Conservation (phyloP, 2,329 filamentous ascomycete genomes). For the Pseudocercospora pini-densiflorae region DNA sequence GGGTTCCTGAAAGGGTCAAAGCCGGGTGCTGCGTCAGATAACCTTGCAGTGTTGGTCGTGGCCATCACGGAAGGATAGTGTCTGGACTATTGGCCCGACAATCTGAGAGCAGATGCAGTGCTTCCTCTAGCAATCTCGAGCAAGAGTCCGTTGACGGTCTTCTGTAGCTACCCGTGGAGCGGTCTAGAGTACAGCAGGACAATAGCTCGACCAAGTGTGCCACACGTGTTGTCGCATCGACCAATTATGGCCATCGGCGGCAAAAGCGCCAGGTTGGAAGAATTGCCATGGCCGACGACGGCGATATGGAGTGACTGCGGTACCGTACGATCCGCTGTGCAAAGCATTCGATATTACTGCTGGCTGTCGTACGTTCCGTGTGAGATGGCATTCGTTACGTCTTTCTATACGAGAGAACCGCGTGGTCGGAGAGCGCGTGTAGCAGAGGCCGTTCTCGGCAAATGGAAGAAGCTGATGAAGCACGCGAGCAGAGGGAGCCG, state of each 20-base stretch:
- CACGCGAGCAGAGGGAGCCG: not conserved
- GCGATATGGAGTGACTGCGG: not conserved
- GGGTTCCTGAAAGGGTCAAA: conserved; percentile 8
- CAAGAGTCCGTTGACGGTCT: conserved; percentile 6
- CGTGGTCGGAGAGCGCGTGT: not conserved
- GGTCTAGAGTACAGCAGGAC: conserved; percentile 6
- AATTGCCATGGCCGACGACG: not conserved
- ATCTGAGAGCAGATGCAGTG: conserved; percentile 15
- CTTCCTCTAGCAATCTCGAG: conserved; percentile 11
- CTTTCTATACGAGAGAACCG: not conserved
- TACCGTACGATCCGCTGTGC: not conserved
- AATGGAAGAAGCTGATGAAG: not conserved
- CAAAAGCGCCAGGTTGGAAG: not conserved
- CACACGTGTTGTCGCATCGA: conserved; percentile 9
- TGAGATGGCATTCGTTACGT: not conserved
- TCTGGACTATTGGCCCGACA: conserved; percentile 10
- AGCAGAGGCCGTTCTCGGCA: not conserved
- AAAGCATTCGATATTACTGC: not conserved
- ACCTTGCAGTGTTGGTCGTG: not conserved
- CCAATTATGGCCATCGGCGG: conserved; percentile 3
- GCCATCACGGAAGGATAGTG: not conserved
- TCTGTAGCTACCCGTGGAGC: conserved; percentile 15
- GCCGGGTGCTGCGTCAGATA: conserved; percentile 10
- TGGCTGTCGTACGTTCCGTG: not conserved
- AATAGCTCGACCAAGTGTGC: conserved; percentile 1